These are phyloP conservation scores for Taiwanofungus camphoratus DNA, from an alignment of 1,284 basidiomycete species.

Conservation along the genomic window DNA sequence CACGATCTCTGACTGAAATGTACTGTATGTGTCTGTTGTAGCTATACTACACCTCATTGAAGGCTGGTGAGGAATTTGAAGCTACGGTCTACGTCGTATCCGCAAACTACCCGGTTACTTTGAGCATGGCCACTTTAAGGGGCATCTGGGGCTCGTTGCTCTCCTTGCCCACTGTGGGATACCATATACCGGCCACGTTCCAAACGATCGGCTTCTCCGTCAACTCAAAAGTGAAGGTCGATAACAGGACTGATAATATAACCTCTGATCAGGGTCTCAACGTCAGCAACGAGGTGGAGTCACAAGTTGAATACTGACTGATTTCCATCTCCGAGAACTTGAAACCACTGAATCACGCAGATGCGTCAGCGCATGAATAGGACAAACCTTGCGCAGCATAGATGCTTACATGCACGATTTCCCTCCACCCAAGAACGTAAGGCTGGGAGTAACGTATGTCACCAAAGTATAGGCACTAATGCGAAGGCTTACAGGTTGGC, in stretches of 20 bases:
- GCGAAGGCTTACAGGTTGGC: constrained; percentile 13
- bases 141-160: constrained; percentile 23
- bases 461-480: not conserved
- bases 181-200: constrained; percentile 22
- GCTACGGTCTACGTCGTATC: too few species aligned
- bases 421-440: constrained; percentile 20
- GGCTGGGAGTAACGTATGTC: constrained; percentile 12
- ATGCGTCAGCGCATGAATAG: too few species aligned
- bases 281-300: not conserved
- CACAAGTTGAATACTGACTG: constrained; percentile 7
- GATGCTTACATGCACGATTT: constrained; percentile 23
- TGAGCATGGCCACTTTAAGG: constrained; percentile 14
- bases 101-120: not conserved
- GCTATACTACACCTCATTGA: too few species aligned
- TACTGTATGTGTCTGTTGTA: too few species aligned
- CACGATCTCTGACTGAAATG: too few species aligned
- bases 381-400: too few species aligned
- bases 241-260: constrained; percentile 16
- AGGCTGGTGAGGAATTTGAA: too few species aligned
- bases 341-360: constrained; percentile 12
- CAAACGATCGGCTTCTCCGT: constrained; percentile 22
- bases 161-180: constrained; percentile 21
- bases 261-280: constrained; percentile 13
- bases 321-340: constrained; percentile 17
- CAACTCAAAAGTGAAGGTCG: constrained; percentile 18